A percentile compares a stretch with the other conserved stretches of the same genome.
Conservation (phyloP, 805 yeast genomes). For the Candida maris region DNA sequence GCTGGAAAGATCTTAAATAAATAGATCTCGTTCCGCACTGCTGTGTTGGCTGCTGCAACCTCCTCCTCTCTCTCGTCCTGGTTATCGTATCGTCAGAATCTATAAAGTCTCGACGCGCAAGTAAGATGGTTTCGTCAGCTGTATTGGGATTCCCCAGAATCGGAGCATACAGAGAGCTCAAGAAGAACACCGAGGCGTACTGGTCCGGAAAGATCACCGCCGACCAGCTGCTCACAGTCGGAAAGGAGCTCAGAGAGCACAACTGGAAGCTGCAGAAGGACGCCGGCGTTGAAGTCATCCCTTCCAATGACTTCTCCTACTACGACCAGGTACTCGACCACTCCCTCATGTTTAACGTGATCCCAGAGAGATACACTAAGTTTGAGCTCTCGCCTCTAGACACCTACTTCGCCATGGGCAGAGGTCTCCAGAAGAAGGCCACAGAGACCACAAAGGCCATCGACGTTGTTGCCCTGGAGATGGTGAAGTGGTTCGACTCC, state of each 20-base stretch:
- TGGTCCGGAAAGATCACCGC: slow-evolving; percentile 91
- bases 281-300: slow-evolving; percentile 95
- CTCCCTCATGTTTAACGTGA: slow-evolving; percentile 87
- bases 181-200: slow-evolving; percentile 98
- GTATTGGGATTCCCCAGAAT: slow-evolving; percentile 99
- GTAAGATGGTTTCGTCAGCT: slow-evolving; percentile 93
- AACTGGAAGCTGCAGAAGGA: slow-evolving; percentile 98
- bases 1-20: too few relatives aligned
- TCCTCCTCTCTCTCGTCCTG: too few relatives aligned
- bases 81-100: too few relatives aligned
- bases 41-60: too few relatives aligned
- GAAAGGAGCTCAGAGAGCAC: slow-evolving; percentile 90
- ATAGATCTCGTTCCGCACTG: too few relatives aligned
- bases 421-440: slow-evolving; percentile 98
- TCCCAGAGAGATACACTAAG: slow-evolving; percentile 96
- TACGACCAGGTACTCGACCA: slow-evolving; percentile 96
- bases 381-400: slow-evolving; percentile 85
- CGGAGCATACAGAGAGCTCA: slow-evolving; percentile 98
- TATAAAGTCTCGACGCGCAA: too few relatives aligned
- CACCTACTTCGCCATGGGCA: slow-evolving; percentile 97
- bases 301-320: slow-evolving; percentile 97
- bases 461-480: slow-evolving; percentile 97
- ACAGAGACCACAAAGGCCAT: slow-evolving; percentile 83
- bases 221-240: slow-evolving; percentile 86
- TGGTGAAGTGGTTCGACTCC: slow-evolving; percentile 99